Evolutionary conservation across 1,284 basidiomycete genomes (phyloP).

Genomic region (Ustilago tritici): DNA sequence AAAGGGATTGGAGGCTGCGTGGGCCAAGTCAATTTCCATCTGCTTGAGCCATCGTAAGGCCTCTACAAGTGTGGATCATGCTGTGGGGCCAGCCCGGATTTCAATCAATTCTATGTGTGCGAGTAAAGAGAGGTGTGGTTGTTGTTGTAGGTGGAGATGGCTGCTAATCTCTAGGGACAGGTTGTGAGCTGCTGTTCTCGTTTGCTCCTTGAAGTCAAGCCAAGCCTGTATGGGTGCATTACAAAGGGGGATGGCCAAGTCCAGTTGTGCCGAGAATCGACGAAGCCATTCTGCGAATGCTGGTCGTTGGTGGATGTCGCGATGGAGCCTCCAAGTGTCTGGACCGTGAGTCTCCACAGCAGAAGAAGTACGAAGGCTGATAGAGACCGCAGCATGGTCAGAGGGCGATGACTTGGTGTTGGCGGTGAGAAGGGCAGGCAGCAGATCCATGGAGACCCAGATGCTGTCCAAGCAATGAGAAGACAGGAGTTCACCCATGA

Average conservation of each 20-base stretch:
- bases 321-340: slow-evolving; percentile 10
- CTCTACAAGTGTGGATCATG: neutral
- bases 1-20: slow-evolving; percentile 3
- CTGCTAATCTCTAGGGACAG: slow-evolving; percentile 1
- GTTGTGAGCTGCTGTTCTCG: neutral
- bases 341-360: neutral
- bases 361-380: neutral
- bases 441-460: slow-evolving; percentile 4
- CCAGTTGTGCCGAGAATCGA: neutral
- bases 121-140: neutral
- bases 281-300: neutral
- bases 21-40: slow-evolving; percentile 3
- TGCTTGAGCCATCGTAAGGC: neutral
- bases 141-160: slow-evolving; percentile 1
- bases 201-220: neutral
- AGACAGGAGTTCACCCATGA: neutral
- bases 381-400: slow-evolving; percentile 5
- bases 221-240: neutral
- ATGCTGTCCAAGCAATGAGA: slow-evolving; percentile 11
- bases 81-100: neutral
- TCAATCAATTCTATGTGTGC: slow-evolving; percentile 4
- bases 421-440: neutral
- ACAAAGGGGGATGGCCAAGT: neutral
- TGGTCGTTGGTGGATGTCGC: neutral
- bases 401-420: neutral